These are phyloP conservation scores for Termitomyces sp. DNA, from an alignment of 768 basidiomycete species.

Conservation along the genomic window DNA sequence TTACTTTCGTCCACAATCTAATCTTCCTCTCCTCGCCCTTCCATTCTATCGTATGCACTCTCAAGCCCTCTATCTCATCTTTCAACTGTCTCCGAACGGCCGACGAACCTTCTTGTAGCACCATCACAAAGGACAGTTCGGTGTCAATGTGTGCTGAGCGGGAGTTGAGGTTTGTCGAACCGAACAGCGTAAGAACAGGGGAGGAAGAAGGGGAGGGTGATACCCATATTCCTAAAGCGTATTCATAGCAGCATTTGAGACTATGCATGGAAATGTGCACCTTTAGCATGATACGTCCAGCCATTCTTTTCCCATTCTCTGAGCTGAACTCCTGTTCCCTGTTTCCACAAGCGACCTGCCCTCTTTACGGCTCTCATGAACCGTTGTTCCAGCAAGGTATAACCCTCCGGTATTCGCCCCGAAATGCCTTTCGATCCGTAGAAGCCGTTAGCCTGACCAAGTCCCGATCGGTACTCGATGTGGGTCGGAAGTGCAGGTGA, in stretches of 20 bases:
- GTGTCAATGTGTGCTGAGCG: constrained; percentile 88
- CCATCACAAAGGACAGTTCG: constrained; percentile 83
- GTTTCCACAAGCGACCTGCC: constrained; percentile 38
- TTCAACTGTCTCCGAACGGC: constrained; percentile 42
- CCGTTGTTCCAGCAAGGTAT: constrained; percentile 79
- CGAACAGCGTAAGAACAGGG: constrained; percentile 79
- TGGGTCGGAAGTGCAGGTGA: neutral
- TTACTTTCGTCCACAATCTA: constrained; percentile 54
- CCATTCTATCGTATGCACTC: constrained; percentile 50
- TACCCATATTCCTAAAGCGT: constrained; percentile 71
- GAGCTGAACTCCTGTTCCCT: constrained; percentile 54
- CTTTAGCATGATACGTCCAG: constrained; percentile 99
- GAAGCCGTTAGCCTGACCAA: constrained; percentile 87
- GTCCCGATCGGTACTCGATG: neutral
- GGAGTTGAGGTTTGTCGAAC: constrained; percentile 92
- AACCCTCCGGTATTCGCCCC: constrained; percentile 91
- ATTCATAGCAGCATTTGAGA: neutral
- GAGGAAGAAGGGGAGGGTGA: constrained; percentile 45
- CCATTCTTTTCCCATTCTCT: constrained; percentile 83
- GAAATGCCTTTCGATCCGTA: constrained; percentile 86
- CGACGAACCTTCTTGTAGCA: constrained; percentile 32
- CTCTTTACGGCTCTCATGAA: constrained; percentile 65
- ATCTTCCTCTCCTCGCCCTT: constrained; percentile 52
- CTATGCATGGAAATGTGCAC: constrained; percentile 32
- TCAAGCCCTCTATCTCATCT: constrained; percentile 49